phyloP scores from a whole-genome alignment of 108 stramenopile genomes.

The Cylindrotheca fusiformis region DNA sequence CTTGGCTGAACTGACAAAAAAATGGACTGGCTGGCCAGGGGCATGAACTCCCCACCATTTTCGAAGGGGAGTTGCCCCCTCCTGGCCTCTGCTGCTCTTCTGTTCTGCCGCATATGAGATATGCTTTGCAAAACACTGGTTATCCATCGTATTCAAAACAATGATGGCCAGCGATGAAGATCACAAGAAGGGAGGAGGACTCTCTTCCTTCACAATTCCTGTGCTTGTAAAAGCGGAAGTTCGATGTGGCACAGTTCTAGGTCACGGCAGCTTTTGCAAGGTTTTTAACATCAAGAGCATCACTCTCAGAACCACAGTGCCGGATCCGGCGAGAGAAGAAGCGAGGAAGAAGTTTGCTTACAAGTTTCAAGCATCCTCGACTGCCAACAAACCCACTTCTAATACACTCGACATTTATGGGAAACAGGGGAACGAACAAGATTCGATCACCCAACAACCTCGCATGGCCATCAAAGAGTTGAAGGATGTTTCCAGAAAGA shows the following conservation, averaged over 20 bases:
- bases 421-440: neutral
- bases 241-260: neutral
- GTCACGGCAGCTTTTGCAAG: neutral
- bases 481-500: slow-evolving; percentile 12
- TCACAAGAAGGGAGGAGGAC: neutral
- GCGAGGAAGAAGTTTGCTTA: neutral
- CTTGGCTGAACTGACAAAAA: no score
- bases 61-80: no score
- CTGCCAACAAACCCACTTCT: neutral
- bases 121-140: no score
- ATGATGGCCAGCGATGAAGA: neutral
- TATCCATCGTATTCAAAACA: no score
- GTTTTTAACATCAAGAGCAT: neutral
- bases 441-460: neutral
- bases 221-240: neutral
- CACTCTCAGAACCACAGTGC: neutral
- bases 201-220: neutral
- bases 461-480: neutral
- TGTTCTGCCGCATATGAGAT: no score
- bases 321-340: neutral
- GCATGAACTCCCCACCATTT: no score
- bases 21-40: no score
- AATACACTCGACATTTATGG: neutral
- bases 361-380: neutral
- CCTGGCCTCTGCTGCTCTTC: no score